Evolutionary conservation across 805 yeast genomes (phyloP), one percentile per base, ranked within the genome.

Genomic region (Wickerhamiella qilinensis): DNA sequence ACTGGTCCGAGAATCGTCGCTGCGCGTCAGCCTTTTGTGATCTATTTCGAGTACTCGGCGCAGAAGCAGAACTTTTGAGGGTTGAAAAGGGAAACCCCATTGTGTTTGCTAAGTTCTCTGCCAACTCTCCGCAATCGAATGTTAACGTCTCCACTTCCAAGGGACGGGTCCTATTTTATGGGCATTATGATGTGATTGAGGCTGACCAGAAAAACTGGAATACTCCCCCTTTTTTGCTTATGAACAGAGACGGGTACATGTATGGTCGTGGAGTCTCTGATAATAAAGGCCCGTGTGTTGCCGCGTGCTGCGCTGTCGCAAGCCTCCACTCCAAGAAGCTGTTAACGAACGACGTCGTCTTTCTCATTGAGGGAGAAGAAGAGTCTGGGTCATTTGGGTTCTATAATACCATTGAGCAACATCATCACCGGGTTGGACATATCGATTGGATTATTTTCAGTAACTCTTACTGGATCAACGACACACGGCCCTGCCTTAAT

Each of bases 241-340:
- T 79, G 0, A 79, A 93, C 3, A 67, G 69, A 42, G 78, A 88
- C 54, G 97, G 97, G 0, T 84, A 77, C 49, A 53, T 88, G 42
- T 80, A 81, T 50, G 97, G 88, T 1, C 69, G 98, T 53, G 98
- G 98, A 41, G 91, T 79, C 0, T 75, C 91, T 34, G 98, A 88
- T 53, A 91, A 88, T 56, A 88, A 88, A 55, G 98, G 98, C 0
- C 98, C 98, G 0, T 62, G 80, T 7, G 59, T 85, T 11, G 93
- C 95, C 2, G 77, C 95, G 0, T 68, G 88, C 2, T 85, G 75
- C 58, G 83, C 94, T 0, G 93, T 80, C 16, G 86, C 91, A 0
- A 83, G 80, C 38, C 58, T 84, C 12, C 60, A 60, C 38, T 69
- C 69, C 21, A 57, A 61, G 9, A 60, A 65, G 0, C 57, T 69